These are phyloP conservation scores for Pythium biforme DNA, from an alignment of 352 stramenopile species.

Conservation along the genomic window DNA sequence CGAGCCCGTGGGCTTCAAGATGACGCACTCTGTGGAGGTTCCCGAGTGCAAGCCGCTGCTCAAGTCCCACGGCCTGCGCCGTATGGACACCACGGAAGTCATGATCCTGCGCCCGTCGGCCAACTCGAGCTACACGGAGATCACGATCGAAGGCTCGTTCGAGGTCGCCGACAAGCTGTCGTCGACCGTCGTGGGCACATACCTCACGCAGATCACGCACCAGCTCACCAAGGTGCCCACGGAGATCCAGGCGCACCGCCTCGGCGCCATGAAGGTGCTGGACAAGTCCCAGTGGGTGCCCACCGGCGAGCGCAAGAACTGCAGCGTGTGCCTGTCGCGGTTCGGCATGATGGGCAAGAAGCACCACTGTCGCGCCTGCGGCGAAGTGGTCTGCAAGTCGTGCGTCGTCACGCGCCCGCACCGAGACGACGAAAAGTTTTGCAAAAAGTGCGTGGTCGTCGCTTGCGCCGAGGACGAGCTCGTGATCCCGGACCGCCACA, in stretches of 20 bases:
- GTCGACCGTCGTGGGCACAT: slow-evolving; percentile 39
- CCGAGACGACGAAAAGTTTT: slow-evolving; percentile 62
- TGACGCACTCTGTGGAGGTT: slow-evolving; percentile 56
- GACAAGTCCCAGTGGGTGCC: slow-evolving; percentile 53
- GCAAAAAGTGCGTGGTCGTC: slow-evolving; percentile 68
- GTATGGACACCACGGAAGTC: slow-evolving; percentile 50
- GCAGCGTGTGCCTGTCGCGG: slow-evolving; percentile 56
- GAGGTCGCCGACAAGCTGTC: slow-evolving; percentile 40
- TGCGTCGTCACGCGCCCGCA: slow-evolving; percentile 53
- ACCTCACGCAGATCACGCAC: slow-evolving; percentile 37
- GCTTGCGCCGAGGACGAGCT: slow-evolving; percentile 42
- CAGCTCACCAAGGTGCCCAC: slow-evolving; percentile 50
- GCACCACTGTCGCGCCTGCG: slow-evolving; percentile 66
- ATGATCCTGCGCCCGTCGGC: slow-evolving; percentile 43
- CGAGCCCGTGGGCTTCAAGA: slow-evolving; percentile 57
- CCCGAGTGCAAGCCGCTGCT: slow-evolving; percentile 61
- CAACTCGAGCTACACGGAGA: slow-evolving; percentile 51
- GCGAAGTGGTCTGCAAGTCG: slow-evolving; percentile 76
- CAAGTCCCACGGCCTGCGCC: slow-evolving; percentile 53
- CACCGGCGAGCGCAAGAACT: slow-evolving; percentile 47
- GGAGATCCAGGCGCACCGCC: slow-evolving; percentile 45
- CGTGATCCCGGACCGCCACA: slow-evolving; percentile 25
- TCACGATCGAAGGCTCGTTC: slow-evolving; percentile 49
- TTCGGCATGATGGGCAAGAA: slow-evolving; percentile 80
- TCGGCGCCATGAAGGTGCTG: slow-evolving; percentile 45